Evolutionary conservation across 2,329 filamentous ascomycete genomes (phyloP), one percentile per base, ranked within the genome.

Genomic region (Pseudocercospora eumusae): DNA sequence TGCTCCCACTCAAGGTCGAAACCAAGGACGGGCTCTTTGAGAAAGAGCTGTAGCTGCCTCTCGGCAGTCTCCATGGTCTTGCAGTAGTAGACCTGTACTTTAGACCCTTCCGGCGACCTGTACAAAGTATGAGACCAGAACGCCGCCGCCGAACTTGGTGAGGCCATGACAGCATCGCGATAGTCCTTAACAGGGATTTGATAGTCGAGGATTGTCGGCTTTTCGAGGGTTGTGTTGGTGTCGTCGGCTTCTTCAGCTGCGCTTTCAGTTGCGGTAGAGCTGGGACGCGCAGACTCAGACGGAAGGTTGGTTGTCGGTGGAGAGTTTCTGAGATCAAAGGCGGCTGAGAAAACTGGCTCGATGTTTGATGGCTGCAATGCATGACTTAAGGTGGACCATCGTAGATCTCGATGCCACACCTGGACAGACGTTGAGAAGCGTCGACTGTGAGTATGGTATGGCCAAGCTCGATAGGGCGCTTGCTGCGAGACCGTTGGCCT

Each of bases 1-100:
- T 66, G 68, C 57, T 86, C 82, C 93, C 93, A 97, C 78, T 97
- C 93, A 64, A 97, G 82, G 71, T 97, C 93, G 64, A 97, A 92
- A 0, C 93, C 93, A n/a, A 97, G 74, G 1, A 96, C 76, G 42
- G 85, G 80, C 70, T 95, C 86, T 25, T 83, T 68, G 42, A 87
- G 72, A 68, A 97, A 96, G 61, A 88, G 82, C 61, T 84, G 75
- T 18, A 84, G 79, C 7, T 90, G 83, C 5, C 79, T 76, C 73
- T 97, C 91, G 18, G 89, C 88, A 2, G 84, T 85, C 36, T 85
- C 79, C 49, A 82, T 83, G 60, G 81, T 88, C 54, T 79, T 86
- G 79, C 92, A 96, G 75, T 96, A 96, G 72, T 95, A 86, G 0
- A 96, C 86, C 58, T 82, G 83, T 56, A 81, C 83, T 28, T 84